These are phyloP conservation scores for Podila minutissima DNA, from an alignment of 192 early-diverging fungal species.

Conservation along the genomic window DNA sequence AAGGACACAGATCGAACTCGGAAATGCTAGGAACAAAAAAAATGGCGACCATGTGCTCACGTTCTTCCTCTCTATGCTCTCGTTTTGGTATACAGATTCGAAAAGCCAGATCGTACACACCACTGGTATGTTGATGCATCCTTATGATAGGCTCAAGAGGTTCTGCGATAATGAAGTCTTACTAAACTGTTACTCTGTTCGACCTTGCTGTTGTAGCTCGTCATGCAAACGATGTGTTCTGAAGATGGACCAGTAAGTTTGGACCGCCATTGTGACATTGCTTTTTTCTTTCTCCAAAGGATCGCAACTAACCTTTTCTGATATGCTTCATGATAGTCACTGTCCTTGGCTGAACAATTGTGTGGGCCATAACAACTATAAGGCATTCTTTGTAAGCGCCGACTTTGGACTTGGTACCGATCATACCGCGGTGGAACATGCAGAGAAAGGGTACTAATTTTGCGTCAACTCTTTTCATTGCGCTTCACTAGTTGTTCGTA, in stretches of 20 bases:
- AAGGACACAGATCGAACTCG: neutral
- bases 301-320: neutral
- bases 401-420: neutral
- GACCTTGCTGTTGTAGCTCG: neutral
- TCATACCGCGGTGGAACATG: too few relatives aligned
- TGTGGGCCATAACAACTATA: constrained; percentile 53
- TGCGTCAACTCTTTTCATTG: neutral
- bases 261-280: neutral
- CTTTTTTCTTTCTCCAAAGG: neutral
- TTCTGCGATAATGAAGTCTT: too few relatives aligned
- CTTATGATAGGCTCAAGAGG: neutral
- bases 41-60: neutral
- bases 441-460: too few relatives aligned
- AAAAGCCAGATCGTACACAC: constrained; percentile 57
- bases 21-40: neutral
- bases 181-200: too few relatives aligned
- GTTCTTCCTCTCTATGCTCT: neutral
- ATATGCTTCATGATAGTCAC: constrained; percentile 25
- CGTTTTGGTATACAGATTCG: constrained; percentile 13
- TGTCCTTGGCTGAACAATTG: constrained; percentile 60
- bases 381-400: constrained; percentile 42
- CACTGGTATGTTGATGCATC: constrained; percentile 37
- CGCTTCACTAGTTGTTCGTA: constrained; percentile 35
- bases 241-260: constrained; percentile 58
- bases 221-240: constrained; percentile 50